Conservation (phyloP, 306 rosid species). For the Castanospermum australe region DNA sequence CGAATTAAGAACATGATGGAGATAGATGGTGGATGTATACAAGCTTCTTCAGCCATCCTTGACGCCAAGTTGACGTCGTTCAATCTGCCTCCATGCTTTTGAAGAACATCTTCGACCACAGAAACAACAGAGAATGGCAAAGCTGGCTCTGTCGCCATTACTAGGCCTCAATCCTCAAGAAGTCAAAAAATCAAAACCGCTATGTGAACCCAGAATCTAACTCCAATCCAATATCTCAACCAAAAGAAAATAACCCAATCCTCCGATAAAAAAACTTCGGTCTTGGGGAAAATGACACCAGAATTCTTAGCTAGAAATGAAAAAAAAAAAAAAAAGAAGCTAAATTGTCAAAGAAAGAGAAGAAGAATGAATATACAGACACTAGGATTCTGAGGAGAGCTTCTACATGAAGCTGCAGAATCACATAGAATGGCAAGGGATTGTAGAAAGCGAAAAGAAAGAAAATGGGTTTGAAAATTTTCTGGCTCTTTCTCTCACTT, state of each 20-base stretch:
- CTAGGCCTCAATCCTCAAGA: neutral
- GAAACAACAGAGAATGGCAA: constrained; percentile 66
- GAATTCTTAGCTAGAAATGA: neutral
- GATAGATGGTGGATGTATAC: constrained; percentile 35
- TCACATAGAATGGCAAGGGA: constrained; percentile 11
- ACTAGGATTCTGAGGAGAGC: constrained; percentile 26
- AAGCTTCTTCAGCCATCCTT: constrained; percentile 72
- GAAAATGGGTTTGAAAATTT: constrained; percentile 12
- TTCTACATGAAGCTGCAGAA: constrained; percentile 21
- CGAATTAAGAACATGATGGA: neutral
- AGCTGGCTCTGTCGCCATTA: constrained; percentile 61
- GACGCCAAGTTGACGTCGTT: constrained; percentile 52
- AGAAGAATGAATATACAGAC: constrained; percentile 29
- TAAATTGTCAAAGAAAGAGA: constrained; percentile 17
- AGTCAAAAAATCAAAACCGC: neutral
- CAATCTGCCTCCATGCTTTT: constrained; percentile 46
- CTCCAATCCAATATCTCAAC: constrained; percentile 29
- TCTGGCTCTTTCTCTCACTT: constrained; percentile 30
- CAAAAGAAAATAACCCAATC: constrained; percentile 1
- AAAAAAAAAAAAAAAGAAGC: neutral
- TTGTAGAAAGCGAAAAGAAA: constrained; percentile 35
- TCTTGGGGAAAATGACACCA: neutral
- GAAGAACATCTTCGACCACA: constrained; percentile 74
- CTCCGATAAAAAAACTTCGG: constrained; percentile 6
- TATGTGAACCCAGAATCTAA: neutral